phyloP scores from a whole-genome alignment of 768 basidiomycete species.

The Amanita thiersii region DNA sequence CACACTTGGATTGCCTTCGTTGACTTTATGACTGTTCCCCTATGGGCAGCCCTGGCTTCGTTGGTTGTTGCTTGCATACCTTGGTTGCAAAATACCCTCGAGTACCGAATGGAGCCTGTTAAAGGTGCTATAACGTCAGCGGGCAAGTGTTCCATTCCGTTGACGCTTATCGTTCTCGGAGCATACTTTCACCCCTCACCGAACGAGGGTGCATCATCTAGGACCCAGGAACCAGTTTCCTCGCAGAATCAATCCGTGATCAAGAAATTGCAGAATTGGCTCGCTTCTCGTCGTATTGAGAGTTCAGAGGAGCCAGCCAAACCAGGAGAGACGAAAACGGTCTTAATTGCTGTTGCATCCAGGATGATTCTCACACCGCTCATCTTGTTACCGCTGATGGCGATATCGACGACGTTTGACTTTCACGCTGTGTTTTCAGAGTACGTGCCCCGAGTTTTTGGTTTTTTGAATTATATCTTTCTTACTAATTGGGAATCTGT shows the following conservation, averaged over 20 bases:
- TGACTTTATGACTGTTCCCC: conserved; percentile 1
- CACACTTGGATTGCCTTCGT: conserved; percentile 1
- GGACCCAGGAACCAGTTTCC: neutral
- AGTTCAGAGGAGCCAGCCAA: conserved; percentile 12
- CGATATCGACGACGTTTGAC: conserved; percentile 48
- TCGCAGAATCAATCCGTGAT: neutral
- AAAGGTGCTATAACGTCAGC: conserved; percentile 5
- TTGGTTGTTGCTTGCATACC: conserved; percentile 6
- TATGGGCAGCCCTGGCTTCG: conserved; percentile 2
- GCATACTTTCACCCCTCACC: conserved; percentile 7
- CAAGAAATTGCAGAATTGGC: neutral
- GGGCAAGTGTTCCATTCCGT: conserved; percentile 9
- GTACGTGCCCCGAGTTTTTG: conserved; percentile 51
- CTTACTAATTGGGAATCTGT: conserved; percentile 6
- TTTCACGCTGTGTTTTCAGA: conserved; percentile 63
- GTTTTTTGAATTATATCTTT: conserved; percentile 6
- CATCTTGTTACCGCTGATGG: conserved; percentile 70
- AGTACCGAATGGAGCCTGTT: conserved; percentile 1
- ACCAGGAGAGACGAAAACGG: conserved; percentile 74
- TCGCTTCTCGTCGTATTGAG: neutral
- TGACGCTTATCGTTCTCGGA: conserved; percentile 9
- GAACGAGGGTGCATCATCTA: neutral
- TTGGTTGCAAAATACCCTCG: neutral
- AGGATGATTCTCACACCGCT: conserved; percentile 85
- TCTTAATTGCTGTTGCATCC: conserved; percentile 73